Conservation (phyloP, 306 rosid species). For the Lathyrus tuberosus region DNA sequence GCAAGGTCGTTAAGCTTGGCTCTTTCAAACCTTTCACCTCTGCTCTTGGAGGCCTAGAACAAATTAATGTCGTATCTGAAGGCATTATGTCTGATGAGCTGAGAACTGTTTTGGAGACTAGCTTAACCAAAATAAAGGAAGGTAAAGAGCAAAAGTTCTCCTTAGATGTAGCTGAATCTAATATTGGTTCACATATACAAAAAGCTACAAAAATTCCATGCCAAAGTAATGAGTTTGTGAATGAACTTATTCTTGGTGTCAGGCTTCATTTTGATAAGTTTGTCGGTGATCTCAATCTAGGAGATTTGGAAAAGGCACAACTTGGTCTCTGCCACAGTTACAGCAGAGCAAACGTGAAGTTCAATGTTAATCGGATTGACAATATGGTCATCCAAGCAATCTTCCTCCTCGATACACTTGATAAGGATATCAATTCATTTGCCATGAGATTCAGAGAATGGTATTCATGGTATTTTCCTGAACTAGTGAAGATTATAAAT, state of each 20-base stretch:
- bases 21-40: slow-evolving; percentile 74
- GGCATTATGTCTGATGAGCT: slow-evolving; percentile 88
- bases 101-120: slow-evolving; percentile 76
- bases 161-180: slow-evolving; percentile 77
- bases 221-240: slow-evolving; percentile 82
- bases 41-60: slow-evolving; percentile 82
- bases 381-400: slow-evolving; percentile 99
- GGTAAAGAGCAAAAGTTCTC: slow-evolving; percentile 76
- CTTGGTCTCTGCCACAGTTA: slow-evolving; percentile 96
- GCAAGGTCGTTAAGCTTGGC: slow-evolving; percentile 79
- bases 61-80: slow-evolving; percentile 87
- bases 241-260: slow-evolving; percentile 85
- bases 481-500: slow-evolving; percentile 84
- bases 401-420: slow-evolving; percentile 94
- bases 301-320: slow-evolving; percentile 88
- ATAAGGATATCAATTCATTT: too few relatives aligned
- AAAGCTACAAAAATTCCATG: slow-evolving; percentile 85
- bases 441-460: slow-evolving; percentile 99
- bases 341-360: slow-evolving; percentile 97
- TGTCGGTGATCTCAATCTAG: slow-evolving; percentile 78
- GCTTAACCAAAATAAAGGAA: slow-evolving; percentile 81
- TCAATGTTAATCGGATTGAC: slow-evolving; percentile 93
- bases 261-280: slow-evolving; percentile 69
- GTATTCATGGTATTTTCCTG: slow-evolving; percentile 99
- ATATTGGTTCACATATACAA: slow-evolving; percentile 79